Conservation (phyloP, 768 basidiomycete species). For the Ramaria rubella region DNA sequence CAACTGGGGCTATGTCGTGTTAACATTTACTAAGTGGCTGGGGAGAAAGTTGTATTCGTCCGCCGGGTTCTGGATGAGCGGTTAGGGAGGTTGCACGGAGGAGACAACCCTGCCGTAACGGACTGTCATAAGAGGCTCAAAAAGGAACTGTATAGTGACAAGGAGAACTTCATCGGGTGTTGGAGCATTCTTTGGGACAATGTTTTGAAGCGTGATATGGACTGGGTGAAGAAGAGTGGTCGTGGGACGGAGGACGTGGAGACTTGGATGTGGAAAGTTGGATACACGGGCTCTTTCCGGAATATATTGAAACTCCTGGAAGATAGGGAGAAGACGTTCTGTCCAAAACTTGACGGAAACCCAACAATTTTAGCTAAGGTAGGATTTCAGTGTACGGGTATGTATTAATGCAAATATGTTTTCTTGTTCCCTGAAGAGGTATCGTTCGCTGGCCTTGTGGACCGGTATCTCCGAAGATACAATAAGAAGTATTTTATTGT, state of each 20-base stretch:
- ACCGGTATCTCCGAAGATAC: too few relatives aligned
- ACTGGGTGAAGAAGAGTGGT: slow-evolving; percentile 36
- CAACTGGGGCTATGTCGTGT: slow-evolving; percentile 30
- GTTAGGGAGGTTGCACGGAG: not conserved
- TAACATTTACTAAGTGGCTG: slow-evolving; percentile 34
- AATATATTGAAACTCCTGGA: slow-evolving; percentile 15
- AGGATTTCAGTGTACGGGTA: too few relatives aligned
- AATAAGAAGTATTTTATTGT: too few relatives aligned
- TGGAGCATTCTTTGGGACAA: slow-evolving; percentile 40
- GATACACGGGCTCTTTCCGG: slow-evolving; percentile 22
- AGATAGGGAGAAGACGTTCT: too few relatives aligned
- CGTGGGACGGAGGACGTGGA: slow-evolving; percentile 32
- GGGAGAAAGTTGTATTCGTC: slow-evolving; percentile 28
- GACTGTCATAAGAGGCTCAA: not conserved
- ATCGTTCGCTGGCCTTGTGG: too few relatives aligned
- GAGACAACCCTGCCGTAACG: not conserved
- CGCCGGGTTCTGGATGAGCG: slow-evolving; percentile 18
- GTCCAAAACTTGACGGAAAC: too few relatives aligned
- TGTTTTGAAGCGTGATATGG: slow-evolving; percentile 37
- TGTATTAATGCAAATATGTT: too few relatives aligned
- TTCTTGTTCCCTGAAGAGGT: too few relatives aligned
- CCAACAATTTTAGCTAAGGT: too few relatives aligned
- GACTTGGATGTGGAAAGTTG: slow-evolving; percentile 35
- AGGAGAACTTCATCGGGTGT: slow-evolving; percentile 38
- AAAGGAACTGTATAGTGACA: slow-evolving; percentile 24